phyloP scores from a whole-genome alignment of 1,139 yeast species.

The Arxiozyma telluris region DNA sequence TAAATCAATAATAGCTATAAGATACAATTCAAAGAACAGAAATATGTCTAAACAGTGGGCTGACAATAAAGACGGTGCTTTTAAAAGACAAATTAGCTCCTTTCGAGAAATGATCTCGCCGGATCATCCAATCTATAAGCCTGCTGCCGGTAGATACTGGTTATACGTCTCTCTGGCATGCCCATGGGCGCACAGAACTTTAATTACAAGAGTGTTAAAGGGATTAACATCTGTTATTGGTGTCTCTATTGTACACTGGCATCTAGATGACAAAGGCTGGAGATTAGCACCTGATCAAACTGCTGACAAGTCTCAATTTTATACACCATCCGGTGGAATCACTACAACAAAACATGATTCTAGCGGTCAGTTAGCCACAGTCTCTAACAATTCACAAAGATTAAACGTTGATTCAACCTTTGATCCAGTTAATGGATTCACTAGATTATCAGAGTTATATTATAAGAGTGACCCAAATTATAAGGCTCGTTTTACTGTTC shows the following conservation, averaged over 20 bases:
- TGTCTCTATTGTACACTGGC: conserved; percentile 81
- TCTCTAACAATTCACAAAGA: conserved; percentile 18
- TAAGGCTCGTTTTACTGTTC: conserved; percentile 79
- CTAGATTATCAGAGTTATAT: conserved; percentile 62
- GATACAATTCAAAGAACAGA: background rate
- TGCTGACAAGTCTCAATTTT: conserved; percentile 20
- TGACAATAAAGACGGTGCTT: conserved; percentile 23
- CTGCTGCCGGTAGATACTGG: conserved; percentile 78
- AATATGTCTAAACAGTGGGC: conserved; percentile 28
- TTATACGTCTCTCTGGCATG: conserved; percentile 82
- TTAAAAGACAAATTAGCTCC: conserved; percentile 29
- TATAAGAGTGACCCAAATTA: conserved; percentile 68
- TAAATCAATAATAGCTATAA: background rate
- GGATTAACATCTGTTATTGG: conserved; percentile 56
- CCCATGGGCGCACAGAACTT: conserved; percentile 91
- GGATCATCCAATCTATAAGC: conserved; percentile 48
- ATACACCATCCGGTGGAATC: conserved; percentile 21
- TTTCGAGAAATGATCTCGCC: conserved; percentile 55
- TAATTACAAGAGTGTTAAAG: conserved; percentile 68
- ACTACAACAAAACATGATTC: conserved; percentile 10
- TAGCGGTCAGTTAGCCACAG: conserved; percentile 12
- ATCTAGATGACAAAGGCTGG: conserved; percentile 82
- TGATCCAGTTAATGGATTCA: conserved; percentile 57
- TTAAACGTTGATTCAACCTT: conserved; percentile 35
- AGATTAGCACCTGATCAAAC: conserved; percentile 47